Conservation (phyloP, 75 land plant genomes). For the Larix kaempferi region DNA sequence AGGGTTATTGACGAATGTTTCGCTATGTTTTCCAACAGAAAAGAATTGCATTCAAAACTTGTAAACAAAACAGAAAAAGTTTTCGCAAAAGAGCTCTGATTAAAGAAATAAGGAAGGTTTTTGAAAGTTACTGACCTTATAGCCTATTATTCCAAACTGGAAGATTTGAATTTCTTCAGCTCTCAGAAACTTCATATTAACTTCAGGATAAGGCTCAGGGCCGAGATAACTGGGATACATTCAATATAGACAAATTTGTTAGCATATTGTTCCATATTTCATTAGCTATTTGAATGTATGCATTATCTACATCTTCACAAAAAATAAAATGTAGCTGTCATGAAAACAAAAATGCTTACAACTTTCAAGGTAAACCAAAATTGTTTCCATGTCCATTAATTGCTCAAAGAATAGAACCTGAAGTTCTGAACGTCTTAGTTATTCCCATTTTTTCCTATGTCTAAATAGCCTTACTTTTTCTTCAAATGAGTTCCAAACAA, state of each 20-base stretch:
- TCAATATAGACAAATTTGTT: slow-evolving; percentile 1
- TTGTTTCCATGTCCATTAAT: neutral
- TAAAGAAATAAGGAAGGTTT: neutral
- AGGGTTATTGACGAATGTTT: neutral
- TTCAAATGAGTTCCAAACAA: neutral
- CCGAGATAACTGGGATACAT: slow-evolving; percentile 2
- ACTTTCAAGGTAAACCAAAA: neutral
- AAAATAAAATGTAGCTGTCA: neutral
- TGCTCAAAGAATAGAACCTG: neutral
- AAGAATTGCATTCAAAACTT: neutral
- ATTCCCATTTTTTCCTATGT: neutral
- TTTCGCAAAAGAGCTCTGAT: neutral
- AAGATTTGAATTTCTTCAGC: slow-evolving; percentile 10
- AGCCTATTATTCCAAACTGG: slow-evolving; percentile 10
- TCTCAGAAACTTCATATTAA: slow-evolving; percentile 7
- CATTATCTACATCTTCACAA: slow-evolving; percentile 8
- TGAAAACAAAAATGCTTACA: neutral
- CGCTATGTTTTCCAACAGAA: neutral
- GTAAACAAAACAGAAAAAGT: neutral
- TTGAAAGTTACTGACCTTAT: slow-evolving; percentile 1
- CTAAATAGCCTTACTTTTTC: neutral
- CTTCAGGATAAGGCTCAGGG: slow-evolving; percentile 1
- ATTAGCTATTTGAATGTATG: neutral
- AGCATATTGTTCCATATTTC: neutral
- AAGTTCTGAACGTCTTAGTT: neutral